Evolutionary conservation across 106 monocot genomes (phyloP), one percentile per base, ranked within the genome.

Genomic region (Dendrobium chrysotoxum): DNA sequence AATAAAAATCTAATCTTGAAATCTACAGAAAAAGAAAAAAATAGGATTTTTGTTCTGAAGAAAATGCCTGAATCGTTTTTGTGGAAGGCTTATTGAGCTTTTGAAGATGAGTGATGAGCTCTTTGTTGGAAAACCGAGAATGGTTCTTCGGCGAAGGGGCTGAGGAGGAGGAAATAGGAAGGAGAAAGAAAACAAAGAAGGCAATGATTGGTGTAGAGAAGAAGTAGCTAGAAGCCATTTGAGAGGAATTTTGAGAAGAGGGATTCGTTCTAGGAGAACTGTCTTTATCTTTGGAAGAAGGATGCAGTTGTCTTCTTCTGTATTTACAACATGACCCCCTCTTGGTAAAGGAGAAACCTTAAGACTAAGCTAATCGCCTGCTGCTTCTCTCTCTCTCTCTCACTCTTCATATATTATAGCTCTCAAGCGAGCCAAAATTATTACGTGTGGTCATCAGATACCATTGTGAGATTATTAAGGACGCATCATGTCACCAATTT

Each of bases 1-100:
- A 75, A 40, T 5, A 71, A 74, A 74, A 41, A 76, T 21, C 47
- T 1, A 47, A 9, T 21, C n/a, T n/a, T 39, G 10, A 47, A 40
- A 28, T 47, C 1, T 4, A 66, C n/a, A 65, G 7, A 67, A n/a
- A 72, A 53, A 1, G 28, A 28, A 10, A 13, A 20, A 57, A 17
- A 78, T 25, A 9, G 23, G 6, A 4, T 26, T 28, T 40, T 42
- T 9, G 23, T 40, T 40, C 2, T 4, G 26, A 39, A 73, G 28
- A 58, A 0, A 70, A 65, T 82, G 84, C 98, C 94, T 98, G 88
- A 81, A 98, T 98, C 78, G 94, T 88, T 84, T 91, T 98, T 28
- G 81, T 53, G 4, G 88, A 61, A 78, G 91, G 89, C 75, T 92
- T 98, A 80, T 89, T 92, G 66, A 98, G 53, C 82, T 80, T 89